Percentiles rank a stretch among this genome's conserved stretches.
Evolutionary conservation across 129 eudicot species (phyloP).

Genomic region (Flaveria robusta): DNA sequence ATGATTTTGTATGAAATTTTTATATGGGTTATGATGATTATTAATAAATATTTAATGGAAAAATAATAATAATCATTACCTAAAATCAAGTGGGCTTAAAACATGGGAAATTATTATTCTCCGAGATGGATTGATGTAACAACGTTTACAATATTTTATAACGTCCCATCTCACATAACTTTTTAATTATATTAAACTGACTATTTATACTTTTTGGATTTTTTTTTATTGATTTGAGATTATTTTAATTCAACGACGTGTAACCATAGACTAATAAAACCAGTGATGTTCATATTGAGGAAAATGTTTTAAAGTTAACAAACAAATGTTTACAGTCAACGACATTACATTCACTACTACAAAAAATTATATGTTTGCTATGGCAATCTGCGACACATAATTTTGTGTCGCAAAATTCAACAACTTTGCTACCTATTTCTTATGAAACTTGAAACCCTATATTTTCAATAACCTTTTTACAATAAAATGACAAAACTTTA

Average conservation of each 20-base stretch:
- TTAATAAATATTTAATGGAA: conserved; percentile 15
- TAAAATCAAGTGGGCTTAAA: conserved; percentile 32
- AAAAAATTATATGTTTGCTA: too few relatives aligned
- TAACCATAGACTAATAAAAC: too few relatives aligned
- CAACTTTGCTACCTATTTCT: too few relatives aligned
- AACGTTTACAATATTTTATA: conserved; percentile 13
- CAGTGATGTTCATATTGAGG: background rate
- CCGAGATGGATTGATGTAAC: conserved; percentile 26
- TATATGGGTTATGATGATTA: background rate
- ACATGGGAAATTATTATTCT: conserved; percentile 32
- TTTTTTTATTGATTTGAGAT: background rate
- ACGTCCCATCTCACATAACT: conserved; percentile 16
- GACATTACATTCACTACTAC: too few relatives aligned
- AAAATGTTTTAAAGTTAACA: background rate
- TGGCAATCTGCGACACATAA: too few relatives aligned
- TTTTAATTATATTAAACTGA: background rate
- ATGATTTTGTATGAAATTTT: background rate
- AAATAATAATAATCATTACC: conserved; percentile 25
- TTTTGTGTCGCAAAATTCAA: too few relatives aligned
- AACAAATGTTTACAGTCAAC: background rate
- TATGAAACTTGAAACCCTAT: too few relatives aligned
- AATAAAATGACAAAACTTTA: too few relatives aligned
- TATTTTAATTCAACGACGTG: too few relatives aligned
- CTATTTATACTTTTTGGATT: background rate
- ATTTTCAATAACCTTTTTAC: too few relatives aligned